These are phyloP conservation scores for Karstenula rhodostoma DNA, from an alignment of 2,329 filamentous ascomycete species.

Conservation along the genomic window DNA sequence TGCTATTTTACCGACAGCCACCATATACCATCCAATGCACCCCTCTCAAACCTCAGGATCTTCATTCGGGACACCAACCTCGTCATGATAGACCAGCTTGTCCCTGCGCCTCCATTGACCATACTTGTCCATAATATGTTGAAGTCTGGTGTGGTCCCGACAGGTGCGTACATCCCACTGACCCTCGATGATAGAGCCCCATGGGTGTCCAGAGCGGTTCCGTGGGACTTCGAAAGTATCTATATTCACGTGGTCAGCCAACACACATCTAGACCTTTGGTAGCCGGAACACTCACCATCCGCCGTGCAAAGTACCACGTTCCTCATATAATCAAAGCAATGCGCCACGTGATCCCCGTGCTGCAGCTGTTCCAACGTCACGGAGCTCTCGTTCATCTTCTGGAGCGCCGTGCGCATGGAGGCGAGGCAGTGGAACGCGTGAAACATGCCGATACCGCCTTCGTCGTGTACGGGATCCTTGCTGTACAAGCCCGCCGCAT, in stretches of 20 bases:
- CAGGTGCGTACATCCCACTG: slow-evolving; percentile 10
- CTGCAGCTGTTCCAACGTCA: slow-evolving; percentile 5
- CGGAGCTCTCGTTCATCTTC: not conserved
- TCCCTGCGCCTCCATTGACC: slow-evolving; percentile 3
- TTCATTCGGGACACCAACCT: not conserved
- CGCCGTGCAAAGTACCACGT: slow-evolving; percentile 1
- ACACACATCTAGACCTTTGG: not conserved
- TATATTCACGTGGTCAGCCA: not conserved
- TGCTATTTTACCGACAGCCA: not conserved
- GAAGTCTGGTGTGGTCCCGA: slow-evolving; percentile 3
- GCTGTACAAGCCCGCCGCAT: slow-evolving; percentile 7
- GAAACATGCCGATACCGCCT: slow-evolving; percentile 8
- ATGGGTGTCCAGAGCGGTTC: slow-evolving; percentile 1
- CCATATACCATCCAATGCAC: not conserved
- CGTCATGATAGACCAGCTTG: not conserved
- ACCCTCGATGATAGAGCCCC: not conserved
- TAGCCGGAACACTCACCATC: not conserved
- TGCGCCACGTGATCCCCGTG: slow-evolving; percentile 4
- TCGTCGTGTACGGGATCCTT: slow-evolving; percentile 4
- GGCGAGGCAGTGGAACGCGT: slow-evolving; percentile 7
- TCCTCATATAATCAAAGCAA: slow-evolving; percentile 5
- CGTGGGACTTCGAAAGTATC: slow-evolving; percentile 6
- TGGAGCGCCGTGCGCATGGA: slow-evolving; percentile 7
- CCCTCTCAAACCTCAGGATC: not conserved
- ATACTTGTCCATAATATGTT: not conserved